Evolutionary conservation across 768 basidiomycete species (phyloP).

Genomic region (Exsudoporus frostii): DNA sequence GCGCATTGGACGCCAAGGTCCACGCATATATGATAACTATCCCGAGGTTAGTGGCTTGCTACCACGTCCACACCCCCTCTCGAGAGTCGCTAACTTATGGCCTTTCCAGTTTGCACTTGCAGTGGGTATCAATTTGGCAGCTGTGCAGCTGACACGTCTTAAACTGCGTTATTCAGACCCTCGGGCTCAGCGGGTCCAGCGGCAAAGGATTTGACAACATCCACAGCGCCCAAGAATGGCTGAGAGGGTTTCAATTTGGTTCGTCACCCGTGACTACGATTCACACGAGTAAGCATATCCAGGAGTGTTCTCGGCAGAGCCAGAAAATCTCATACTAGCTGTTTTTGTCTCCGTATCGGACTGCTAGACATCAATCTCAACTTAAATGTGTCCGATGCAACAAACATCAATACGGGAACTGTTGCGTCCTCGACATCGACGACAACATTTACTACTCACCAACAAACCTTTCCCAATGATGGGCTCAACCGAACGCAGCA

Average conservation of each 20-base stretch:
- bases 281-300: constrained; percentile 18
- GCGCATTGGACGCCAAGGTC: constrained; percentile 32
- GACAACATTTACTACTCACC: not conserved
- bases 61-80: not conserved
- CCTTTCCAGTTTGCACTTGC: constrained; percentile 22
- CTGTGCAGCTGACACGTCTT: not conserved
- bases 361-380: constrained; percentile 20
- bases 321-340: not conserved
- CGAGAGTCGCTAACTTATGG: not conserved
- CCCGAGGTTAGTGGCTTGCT: constrained; percentile 22
- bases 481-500: not conserved
- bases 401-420: not conserved
- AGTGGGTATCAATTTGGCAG: constrained; percentile 11
- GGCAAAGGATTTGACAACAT: constrained; percentile 33
- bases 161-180: constrained; percentile 17
- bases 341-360: not conserved
- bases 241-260: constrained; percentile 15
- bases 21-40: constrained; percentile 31
- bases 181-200: constrained; percentile 31
- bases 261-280: constrained; percentile 4
- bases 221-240: constrained; percentile 26
- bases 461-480: not conserved
- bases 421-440: constrained; percentile 6
- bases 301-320: not conserved
- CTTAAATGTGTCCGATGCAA: constrained; percentile 11